Evolutionary conservation across 2,329 filamentous ascomycete species (phyloP), one percentile per base, ranked within the genome.

Genomic region (Tolypocladium guangdongense): DNA sequence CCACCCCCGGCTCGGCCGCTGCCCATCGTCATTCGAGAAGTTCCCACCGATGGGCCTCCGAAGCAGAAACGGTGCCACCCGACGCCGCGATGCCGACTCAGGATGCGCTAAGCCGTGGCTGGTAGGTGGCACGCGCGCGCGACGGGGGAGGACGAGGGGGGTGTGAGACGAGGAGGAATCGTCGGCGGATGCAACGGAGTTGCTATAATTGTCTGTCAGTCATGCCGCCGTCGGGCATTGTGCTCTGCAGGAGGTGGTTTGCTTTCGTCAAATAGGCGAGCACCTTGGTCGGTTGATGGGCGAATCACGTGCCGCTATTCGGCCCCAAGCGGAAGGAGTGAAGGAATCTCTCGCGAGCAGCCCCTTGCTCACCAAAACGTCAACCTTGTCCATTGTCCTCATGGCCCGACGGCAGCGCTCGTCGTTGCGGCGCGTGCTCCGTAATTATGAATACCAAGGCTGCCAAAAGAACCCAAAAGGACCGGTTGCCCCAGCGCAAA

Each of bases 61-160:
- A 22, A 6, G 46, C n/a, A 51, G 24, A 49, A 45, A 52, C 50
- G 37, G 47, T 16, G 50, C 43, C 43, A 38, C 30, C 24, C 20
- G 14, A 24, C 35, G 37, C 24, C 49, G 20, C 32, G 24, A 27
- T 24, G 46, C 39, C 2, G 24, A n/a, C 39, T 22, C 39, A 48
- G 47, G 50, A 47, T 50, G 39, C 59, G 56, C 59, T 59, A 61
- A 54, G 53, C 59, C 59, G 20, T 54, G 52, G 52, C 47, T 50
- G 58, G 59, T 58, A 61, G 59, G 58, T 60, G 56, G 53, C 54
- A 60, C 53, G 54, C 56, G 50, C 32, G 43, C 52, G 50, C 32
- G 52, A 22, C n/a, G 2, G 11, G 20, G 43, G 12, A 16, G 36
- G 35, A 49, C 46, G 50, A 39, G 37, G 38, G 41, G 22, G n/a